phyloP scores from a whole-genome alignment of 2,329 filamentous ascomycete genomes.

The Colletotrichum sp. region DNA sequence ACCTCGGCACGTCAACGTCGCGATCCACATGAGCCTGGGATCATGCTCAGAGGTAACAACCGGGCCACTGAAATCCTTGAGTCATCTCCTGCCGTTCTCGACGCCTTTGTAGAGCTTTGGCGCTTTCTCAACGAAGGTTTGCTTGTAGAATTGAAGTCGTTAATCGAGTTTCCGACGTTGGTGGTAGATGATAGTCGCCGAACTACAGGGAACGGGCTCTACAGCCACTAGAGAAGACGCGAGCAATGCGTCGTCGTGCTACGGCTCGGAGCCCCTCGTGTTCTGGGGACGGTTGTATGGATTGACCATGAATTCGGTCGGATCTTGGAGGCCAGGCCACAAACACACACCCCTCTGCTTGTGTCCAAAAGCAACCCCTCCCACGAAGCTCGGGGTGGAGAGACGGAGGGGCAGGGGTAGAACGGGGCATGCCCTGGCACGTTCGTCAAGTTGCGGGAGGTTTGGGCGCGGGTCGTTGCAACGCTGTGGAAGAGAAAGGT shows the following conservation, averaged over 20 bases:
- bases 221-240: background rate
- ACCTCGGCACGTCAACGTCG: background rate
- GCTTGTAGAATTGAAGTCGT: background rate
- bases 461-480: background rate
- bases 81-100: background rate
- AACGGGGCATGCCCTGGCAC: background rate
- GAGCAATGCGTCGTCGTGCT: background rate
- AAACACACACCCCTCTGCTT: background rate
- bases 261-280: background rate
- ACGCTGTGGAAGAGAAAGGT: conserved; percentile 13
- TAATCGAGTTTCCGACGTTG: background rate
- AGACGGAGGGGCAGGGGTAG: background rate
- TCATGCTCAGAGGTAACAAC: background rate
- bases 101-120: background rate
- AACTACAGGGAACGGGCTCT: background rate
- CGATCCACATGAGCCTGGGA: background rate
- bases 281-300: background rate
- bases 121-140: background rate
- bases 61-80: background rate
- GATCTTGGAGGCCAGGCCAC: background rate
- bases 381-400: background rate
- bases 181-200: background rate
- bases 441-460: background rate
- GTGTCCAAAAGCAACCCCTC: background rate
- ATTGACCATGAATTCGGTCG: background rate